Conservation (phyloP, 345 rosid genomes). For the Abelmoschus esculentus region DNA sequence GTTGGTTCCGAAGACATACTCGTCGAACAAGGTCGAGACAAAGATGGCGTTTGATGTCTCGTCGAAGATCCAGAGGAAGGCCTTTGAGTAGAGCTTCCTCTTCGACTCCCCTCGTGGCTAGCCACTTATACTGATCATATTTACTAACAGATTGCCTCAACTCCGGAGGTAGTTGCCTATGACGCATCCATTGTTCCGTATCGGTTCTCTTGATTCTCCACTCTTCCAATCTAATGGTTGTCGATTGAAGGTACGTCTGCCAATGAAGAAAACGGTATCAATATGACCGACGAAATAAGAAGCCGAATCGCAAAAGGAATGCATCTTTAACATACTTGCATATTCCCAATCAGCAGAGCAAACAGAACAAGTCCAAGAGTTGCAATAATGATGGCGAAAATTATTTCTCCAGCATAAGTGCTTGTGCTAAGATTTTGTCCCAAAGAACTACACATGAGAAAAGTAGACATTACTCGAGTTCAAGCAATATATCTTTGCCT, state of each 20-base stretch:
- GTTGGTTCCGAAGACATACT: constrained; percentile 34
- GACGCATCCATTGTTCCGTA: constrained; percentile 93
- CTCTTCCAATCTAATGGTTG: constrained; percentile 72
- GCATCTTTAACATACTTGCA: constrained; percentile 43
- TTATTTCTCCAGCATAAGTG: constrained; percentile 72
- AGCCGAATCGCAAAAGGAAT: neutral
- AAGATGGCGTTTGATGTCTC: constrained; percentile 87
- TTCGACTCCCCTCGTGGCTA: constrained; percentile 81
- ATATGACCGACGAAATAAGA: neutral
- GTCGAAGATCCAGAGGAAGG: constrained; percentile 70
- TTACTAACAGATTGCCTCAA: constrained; percentile 60
- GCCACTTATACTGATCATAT: constrained; percentile 82
- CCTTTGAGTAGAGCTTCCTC: constrained; percentile 71
- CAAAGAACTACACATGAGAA: constrained; percentile 45
- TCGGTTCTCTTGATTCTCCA: constrained; percentile 93
- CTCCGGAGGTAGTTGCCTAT: constrained; percentile 72
- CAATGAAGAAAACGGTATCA: neutral
- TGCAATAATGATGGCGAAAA: constrained; percentile 66
- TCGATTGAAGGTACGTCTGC: constrained; percentile 81
- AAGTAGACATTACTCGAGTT: neutral
- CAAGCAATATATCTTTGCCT: neutral
- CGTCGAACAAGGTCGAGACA: constrained; percentile 86
- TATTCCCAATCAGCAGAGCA: constrained; percentile 87
- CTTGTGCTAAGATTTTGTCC: constrained; percentile 80
- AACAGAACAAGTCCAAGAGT: constrained; percentile 83